Conservation (phyloP, 2,329 filamentous ascomycete species). For the Mariannaea sp. region DNA sequence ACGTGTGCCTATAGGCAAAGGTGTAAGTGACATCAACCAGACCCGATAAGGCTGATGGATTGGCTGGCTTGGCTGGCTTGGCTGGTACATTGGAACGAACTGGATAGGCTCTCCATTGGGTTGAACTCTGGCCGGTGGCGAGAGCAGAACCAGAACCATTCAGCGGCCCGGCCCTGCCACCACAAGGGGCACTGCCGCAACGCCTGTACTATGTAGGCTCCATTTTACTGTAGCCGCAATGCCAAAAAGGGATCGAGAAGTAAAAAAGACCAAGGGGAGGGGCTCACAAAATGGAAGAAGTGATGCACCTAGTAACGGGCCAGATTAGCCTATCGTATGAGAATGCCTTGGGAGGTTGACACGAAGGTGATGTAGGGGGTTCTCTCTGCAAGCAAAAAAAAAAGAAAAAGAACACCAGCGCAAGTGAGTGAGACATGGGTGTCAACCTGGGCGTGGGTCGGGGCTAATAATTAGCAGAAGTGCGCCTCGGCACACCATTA, state of each 20-base stretch:
- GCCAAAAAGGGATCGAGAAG: background rate
- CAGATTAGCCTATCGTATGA: slow-evolving; percentile 9
- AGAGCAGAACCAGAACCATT: background rate
- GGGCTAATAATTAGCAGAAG: no score
- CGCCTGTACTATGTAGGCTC: background rate
- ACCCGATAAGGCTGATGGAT: slow-evolving; percentile 35
- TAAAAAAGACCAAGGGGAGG: no score
- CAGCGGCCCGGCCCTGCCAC: slow-evolving; percentile 18
- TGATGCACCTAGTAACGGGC: background rate
- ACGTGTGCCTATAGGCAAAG: no score
- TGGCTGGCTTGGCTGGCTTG: slow-evolving; percentile 1
- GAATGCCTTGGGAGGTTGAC: slow-evolving; percentile 30
- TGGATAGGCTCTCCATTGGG: background rate
- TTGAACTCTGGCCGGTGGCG: background rate
- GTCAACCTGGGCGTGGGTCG: slow-evolving; percentile 29
- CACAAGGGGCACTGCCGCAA: slow-evolving; percentile 22
- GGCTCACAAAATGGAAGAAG: background rate
- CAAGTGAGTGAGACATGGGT: no score
- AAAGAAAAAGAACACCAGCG: slow-evolving; percentile 1
- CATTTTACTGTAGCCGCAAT: no score
- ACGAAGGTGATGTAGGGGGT: slow-evolving; percentile 2
- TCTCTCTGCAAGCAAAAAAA: slow-evolving; percentile 25
- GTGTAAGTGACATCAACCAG: slow-evolving; percentile 31
- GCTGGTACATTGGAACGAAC: background rate
- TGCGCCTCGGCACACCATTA: slow-evolving; percentile 32